Percentiles rank a stretch among this genome's conserved stretches.
phyloP scores from a whole-genome alignment of 495 filamentous ascomycete species.

The Podospora fimiseda region DNA sequence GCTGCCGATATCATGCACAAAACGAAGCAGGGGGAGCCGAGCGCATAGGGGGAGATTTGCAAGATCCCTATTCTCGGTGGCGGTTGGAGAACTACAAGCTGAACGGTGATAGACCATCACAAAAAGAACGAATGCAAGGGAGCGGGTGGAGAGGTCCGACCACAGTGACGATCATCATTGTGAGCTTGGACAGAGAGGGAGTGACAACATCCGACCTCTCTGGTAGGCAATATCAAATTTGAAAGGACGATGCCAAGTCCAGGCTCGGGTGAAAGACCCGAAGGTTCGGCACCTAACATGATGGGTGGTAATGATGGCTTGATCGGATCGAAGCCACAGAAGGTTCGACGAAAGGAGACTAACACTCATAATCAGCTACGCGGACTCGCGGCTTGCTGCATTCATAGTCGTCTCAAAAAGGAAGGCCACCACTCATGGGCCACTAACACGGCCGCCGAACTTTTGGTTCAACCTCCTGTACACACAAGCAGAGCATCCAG shows the following conservation, averaged over 20 bases:
- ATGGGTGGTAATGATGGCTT: background rate
- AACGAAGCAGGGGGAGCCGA: background rate
- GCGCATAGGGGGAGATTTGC: background rate
- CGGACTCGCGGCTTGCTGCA: background rate
- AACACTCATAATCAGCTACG: background rate
- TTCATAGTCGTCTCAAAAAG: background rate
- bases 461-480: too few relatives aligned
- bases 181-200: background rate
- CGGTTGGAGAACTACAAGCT: constrained; percentile 3
- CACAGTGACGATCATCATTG: constrained; percentile 11
- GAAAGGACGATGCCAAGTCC: background rate
- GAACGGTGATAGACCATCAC: constrained; percentile 7
- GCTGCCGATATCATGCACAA: background rate
- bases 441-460: too few relatives aligned
- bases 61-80: constrained; percentile 8
- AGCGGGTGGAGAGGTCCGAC: background rate
- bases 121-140: constrained; percentile 6
- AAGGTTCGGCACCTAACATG: constrained; percentile 2
- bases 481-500: too few relatives aligned
- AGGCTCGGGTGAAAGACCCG: background rate
- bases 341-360: background rate
- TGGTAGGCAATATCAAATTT: background rate
- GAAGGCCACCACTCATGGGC: too few relatives aligned
- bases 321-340: background rate
- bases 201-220: background rate